Evolutionary conservation across 306 rosid species (phyloP), one percentile per base, ranked within the genome.

Genomic region (Chamaecrista fasciculata): DNA sequence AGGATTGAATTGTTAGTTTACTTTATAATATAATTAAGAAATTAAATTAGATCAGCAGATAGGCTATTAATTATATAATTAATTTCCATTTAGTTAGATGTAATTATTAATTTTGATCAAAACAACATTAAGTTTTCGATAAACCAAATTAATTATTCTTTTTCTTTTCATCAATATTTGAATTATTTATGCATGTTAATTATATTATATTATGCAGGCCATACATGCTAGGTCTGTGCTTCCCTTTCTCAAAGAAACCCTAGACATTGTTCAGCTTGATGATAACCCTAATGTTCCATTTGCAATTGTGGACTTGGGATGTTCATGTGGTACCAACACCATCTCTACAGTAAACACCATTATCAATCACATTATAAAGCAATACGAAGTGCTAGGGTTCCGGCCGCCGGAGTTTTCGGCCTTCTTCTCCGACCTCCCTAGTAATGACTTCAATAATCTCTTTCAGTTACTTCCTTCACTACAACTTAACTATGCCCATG

Each of bases 371-470:
- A 81, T 94, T 24, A 75, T 81, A 52, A 86, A 94, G 73, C 95
- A 97, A 4, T 91, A 84, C 16, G 96, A 87, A 70, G 92, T 86
- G 10, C 42, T 72, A 16, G 96, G 95, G 11, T 49, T 6, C 4
- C 79, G 84, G 4, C 88, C 85, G 1, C 99, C 99, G 0, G 99
- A 94, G 74, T 94, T 94, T 57, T 87, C 96, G 0, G 99, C 96
- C 8, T 94, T 90, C 57, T 94, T 94, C 86, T 86, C 97, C 10
- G 99, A 94, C 72, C 99, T 94, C 59, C 97, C 99, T 0, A 85
- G 96, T 69, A 94, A 94, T 47, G 99, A 94, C 79, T 94, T 94
- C 82, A 94, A 94, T 82, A 85, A 92, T 39, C 91, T 94, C 16
- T 94, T 94, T 65, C 97, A 94, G 71, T 88, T 91, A 55, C 87